A percentile compares a stretch with the other conserved stretches of the same genome.
Evolutionary conservation across 2,329 filamentous ascomycete genomes (phyloP).

Genomic region (Tolypocladium ophioglossoides): DNA sequence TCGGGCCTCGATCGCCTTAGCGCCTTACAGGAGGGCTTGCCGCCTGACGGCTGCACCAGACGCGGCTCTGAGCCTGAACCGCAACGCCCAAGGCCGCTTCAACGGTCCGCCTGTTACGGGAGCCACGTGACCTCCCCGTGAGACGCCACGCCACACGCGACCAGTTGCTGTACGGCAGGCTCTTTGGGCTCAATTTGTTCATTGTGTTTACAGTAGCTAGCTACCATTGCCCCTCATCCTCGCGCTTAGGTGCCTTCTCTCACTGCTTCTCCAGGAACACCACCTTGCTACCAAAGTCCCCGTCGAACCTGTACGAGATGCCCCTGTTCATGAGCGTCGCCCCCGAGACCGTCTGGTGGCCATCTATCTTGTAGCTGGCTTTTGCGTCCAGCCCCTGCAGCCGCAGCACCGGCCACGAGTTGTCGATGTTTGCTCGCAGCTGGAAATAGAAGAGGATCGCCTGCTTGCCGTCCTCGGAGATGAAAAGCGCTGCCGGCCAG

Average conservation of each 20-base stretch:
- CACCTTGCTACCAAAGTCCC: slow-evolving; percentile 47
- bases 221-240: no score
- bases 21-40: neutral
- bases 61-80: neutral
- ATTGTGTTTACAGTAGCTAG: neutral
- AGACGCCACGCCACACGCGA: no score
- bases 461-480: slow-evolving; percentile 36
- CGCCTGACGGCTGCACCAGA: neutral
- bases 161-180: no score
- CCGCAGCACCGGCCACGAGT: slow-evolving; percentile 38
- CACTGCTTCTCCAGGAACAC: slow-evolving; percentile 37
- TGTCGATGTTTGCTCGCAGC: slow-evolving; percentile 39
- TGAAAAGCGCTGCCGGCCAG: slow-evolving; percentile 51
- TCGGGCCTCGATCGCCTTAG: neutral
- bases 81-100: neutral
- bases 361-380: slow-evolving; percentile 43
- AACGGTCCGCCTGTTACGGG: no score
- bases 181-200: neutral
- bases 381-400: slow-evolving; percentile 45
- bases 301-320: slow-evolving; percentile 38
- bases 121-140: neutral
- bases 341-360: slow-evolving; percentile 41
- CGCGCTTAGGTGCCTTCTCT: neutral
- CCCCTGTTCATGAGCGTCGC: slow-evolving; percentile 53
- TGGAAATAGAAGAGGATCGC: slow-evolving; percentile 53